phyloP scores from a whole-genome alignment of 202 grass and related monocot species.

The Thinopyrum obtusiflorum region DNA sequence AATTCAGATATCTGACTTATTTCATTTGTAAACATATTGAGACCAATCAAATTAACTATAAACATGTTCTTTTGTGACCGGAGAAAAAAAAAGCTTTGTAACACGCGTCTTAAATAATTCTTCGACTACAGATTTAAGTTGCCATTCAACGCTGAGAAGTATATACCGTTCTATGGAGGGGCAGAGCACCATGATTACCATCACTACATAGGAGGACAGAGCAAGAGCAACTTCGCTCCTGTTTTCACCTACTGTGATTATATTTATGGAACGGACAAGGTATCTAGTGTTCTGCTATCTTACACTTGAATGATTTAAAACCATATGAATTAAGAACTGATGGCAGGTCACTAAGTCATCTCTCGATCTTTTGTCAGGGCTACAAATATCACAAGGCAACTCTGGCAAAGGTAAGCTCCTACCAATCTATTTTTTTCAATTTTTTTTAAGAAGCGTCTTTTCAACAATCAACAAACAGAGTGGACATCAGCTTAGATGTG shows the following conservation, averaged over 20 bases:
- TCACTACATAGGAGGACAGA: conserved; percentile 51
- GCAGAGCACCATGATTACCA: conserved; percentile 60
- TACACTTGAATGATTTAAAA: neutral
- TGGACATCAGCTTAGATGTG: too few species aligned
- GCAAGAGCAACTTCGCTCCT: conserved; percentile 62
- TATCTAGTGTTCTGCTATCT: neutral
- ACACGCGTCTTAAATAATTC: neutral
- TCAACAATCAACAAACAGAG: neutral
- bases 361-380: conserved; percentile 31
- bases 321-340: neutral
- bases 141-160: conserved; percentile 41
- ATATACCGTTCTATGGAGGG: conserved; percentile 56
- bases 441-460: neutral
- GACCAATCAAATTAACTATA: neutral
- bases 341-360: neutral
- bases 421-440: neutral
- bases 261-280: conserved; percentile 57
- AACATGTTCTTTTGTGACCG: neutral
- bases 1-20: neutral
- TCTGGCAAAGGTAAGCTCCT: conserved; percentile 41
- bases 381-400: conserved; percentile 49
- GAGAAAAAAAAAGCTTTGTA: neutral
- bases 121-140: conserved; percentile 41
- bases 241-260: conserved; percentile 64
- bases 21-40: neutral